These are phyloP conservation scores for Candida neerlandica DNA, from an alignment of 1,139 yeast genomes.

Conservation along the genomic window DNA sequence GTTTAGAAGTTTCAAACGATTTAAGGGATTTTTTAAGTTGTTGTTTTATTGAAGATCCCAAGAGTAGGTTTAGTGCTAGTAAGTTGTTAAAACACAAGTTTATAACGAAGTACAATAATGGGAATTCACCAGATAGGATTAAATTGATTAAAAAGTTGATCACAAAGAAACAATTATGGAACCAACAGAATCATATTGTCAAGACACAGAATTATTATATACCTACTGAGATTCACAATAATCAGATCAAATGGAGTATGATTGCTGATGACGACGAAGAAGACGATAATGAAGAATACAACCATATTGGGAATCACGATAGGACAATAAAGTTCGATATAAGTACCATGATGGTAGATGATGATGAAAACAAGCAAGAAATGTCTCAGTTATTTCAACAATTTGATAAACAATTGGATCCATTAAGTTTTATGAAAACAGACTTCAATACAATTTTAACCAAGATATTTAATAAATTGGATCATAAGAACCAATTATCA, in stretches of 20 bases:
- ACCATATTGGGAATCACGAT: background rate
- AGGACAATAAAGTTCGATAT: slow-evolving; percentile 38
- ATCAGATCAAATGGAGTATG: slow-evolving; percentile 40
- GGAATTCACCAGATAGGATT: slow-evolving; percentile 15
- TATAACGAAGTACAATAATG: slow-evolving; percentile 28
- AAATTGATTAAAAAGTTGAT: slow-evolving; percentile 35
- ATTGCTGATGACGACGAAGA: slow-evolving; percentile 16
- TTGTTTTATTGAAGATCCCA: slow-evolving; percentile 68
- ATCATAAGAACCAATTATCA: slow-evolving; percentile 32
- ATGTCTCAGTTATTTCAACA: background rate
- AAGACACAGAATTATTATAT: slow-evolving; percentile 40
- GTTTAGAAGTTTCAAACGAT: slow-evolving; percentile 24
- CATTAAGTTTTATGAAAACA: slow-evolving; percentile 39
- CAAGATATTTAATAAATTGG: slow-evolving; percentile 40
- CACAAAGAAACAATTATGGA: slow-evolving; percentile 44
- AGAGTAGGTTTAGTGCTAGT: slow-evolving; percentile 57
- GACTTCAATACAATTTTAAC: slow-evolving; percentile 38
- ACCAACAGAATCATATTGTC: slow-evolving; percentile 40
- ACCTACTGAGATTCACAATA: slow-evolving; percentile 40
- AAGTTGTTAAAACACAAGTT: slow-evolving; percentile 64
- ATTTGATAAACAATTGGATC: slow-evolving; percentile 1
- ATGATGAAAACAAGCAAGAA: background rate
- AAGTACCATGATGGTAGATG: slow-evolving; percentile 27
- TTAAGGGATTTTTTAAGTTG: slow-evolving; percentile 61
- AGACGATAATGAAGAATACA: background rate